phyloP scores from a whole-genome alignment of 352 stramenopile genomes.

The Phytopythium delawarense region DNA sequence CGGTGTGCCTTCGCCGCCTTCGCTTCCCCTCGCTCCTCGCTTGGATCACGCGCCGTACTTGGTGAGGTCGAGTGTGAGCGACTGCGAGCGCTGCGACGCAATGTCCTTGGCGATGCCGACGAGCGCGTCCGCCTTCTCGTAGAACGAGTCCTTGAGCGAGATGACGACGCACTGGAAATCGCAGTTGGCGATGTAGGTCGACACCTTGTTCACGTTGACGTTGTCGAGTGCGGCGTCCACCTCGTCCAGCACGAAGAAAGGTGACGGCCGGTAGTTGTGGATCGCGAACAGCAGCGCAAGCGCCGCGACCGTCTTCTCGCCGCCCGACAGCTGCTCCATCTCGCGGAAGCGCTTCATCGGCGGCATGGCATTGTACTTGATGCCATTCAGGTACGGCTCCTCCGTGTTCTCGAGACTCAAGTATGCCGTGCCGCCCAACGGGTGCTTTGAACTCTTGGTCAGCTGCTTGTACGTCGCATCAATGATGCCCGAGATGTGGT shows the following conservation, averaged over 20 bases:
- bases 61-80: slow-evolving; percentile 80
- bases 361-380: slow-evolving; percentile 99
- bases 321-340: slow-evolving; percentile 98
- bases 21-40: not conserved
- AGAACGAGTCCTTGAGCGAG: slow-evolving; percentile 98
- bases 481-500: slow-evolving; percentile 91
- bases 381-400: slow-evolving; percentile 96
- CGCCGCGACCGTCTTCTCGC: slow-evolving; percentile 99
- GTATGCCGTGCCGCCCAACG: slow-evolving; percentile 84
- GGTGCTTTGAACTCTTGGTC: slow-evolving; percentile 97
- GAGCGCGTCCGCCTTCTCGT: slow-evolving; percentile 92
- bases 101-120: slow-evolving; percentile 91
- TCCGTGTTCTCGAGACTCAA: slow-evolving; percentile 84
- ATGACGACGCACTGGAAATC: slow-evolving; percentile 98
- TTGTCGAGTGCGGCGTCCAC: slow-evolving; percentile 99
- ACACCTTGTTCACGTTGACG: slow-evolving; percentile 99
- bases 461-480: slow-evolving; percentile 97
- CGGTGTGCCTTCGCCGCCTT: not conserved
- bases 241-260: slow-evolving; percentile 99
- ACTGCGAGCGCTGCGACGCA: slow-evolving; percentile 58
- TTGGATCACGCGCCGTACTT: slow-evolving; percentile 35
- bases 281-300: slow-evolving; percentile 99
- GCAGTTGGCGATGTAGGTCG: slow-evolving; percentile 94
- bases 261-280: slow-evolving; percentile 94
- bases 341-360: slow-evolving; percentile 99